Base-by-base conservation (phyloP, 192 early-diverging fungal genomes). In the Diversispora eburnea region DNA sequence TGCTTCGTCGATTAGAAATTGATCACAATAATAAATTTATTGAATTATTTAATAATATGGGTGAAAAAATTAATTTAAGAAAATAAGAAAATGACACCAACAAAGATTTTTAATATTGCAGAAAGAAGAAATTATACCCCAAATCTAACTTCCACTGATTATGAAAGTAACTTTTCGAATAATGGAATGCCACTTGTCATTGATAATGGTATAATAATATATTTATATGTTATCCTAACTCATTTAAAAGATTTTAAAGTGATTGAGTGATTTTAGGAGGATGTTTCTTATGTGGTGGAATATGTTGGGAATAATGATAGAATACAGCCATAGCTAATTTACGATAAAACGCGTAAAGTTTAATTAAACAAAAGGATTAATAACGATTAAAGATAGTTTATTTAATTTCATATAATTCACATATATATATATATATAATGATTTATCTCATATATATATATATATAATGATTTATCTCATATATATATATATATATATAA, bases 161-260 rank as follows among this genome's bases (percentile, higher is more conserved):
- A 82, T 61, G 75, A 75, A 25, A 69, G 63, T 46, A 67, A 62
- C 19, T 79, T 79, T 58, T 55, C 72, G 4, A 49, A 65, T n/a
- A 68, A 76, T 39, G 75, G 77, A 55, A 76, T 69, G 2, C 68
- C 81, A 1, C 58, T 82, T 48, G 78, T 82, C 15, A 79, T 82
- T 59, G 81, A 82, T 67, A 79, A 79, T 67, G 81, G 81, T 82
- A 76, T 33, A 60, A 33, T 12, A n/a, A 60, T 15, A 33, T 47
- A 1, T 46, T 2, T 46, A 47, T 20, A 41, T 49, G 39, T 3
- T 41, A 39, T 52, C 19, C 5, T 3, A 39, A 9, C 5, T 47
- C 13, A 51, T 1, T 19, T 10, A 10, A 8, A 13, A n/a, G 17
- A 13, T 17, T 51, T 20, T 41, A 4, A 3, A 58, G 3, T 17